Evolutionary conservation across 2,329 filamentous ascomycete genomes (phyloP), one percentile per base, ranked within the genome.

Genomic region (Neodidymelliopsis sp.): DNA sequence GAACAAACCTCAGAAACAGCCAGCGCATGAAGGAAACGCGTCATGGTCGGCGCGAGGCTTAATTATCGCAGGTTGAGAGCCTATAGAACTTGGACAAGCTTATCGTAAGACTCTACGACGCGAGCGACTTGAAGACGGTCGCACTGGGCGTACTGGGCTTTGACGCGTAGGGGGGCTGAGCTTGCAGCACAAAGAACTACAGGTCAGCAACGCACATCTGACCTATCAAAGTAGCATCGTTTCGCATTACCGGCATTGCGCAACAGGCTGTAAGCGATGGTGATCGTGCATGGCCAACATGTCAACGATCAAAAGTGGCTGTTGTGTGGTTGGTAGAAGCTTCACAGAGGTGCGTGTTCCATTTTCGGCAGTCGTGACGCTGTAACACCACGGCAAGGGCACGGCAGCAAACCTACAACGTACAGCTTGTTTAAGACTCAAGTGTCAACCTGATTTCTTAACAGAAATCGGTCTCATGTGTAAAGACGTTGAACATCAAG

Each of bases 21-120:
- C 53, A 54, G 19, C 30, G 39, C 48, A 47, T 46, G 40, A 50
- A 33, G 57, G 53, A 37, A 60, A 68, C 65, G 65, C 66, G 67
- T 71, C 62, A 69, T 58, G 52, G 41, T 50, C 42, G 46, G 47
- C 31, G 39, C 40, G 25, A 53, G 53, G 50, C 58, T 54, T 49
- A 49, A 55, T 33, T 39, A 41, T 44, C 34, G 36, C 50, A 42
- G 34, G 15, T 31, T 29, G 23, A 27, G 45, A 20, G 19, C 51
- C 49, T 49, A 54, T 51, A 18, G 31, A 30, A 40, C 36, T 19
- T 42, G 27, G 13, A 11, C 31, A 28, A 35, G 50, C 56, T 57
- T 63, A 56, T 52, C 52, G 11, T 46, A 25, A 47, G 37, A 41
- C 39, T 37, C 43, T 45, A 35, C 42, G 29, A 44, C 11, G 52